Percentiles rank a stretch among this genome's conserved stretches.
phyloP scores from a whole-genome alignment of 805 yeast genomes.

The Ogataea dorogensis region DNA sequence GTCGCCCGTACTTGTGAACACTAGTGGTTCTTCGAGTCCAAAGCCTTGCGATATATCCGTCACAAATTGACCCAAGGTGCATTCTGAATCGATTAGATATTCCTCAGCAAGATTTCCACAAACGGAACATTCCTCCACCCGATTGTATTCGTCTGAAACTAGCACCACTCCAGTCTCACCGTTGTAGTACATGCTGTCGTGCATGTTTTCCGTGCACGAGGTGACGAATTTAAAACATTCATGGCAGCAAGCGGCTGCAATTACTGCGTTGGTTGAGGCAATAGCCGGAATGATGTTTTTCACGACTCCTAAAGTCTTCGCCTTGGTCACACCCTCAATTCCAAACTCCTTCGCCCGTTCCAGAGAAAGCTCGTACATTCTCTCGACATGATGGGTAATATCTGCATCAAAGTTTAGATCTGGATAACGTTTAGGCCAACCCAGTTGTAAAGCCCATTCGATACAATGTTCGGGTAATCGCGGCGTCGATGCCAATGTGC shows the following conservation, averaged over 20 bases:
- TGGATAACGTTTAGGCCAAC: constrained; percentile 60
- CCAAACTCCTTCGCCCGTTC: constrained; percentile 61
- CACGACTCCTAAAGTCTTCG: constrained; percentile 79
- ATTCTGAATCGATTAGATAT: constrained; percentile 7
- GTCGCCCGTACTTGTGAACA: constrained; percentile 25
- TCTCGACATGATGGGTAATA: constrained; percentile 58
- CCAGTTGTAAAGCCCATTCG: constrained; percentile 79
- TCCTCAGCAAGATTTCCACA: constrained; percentile 51
- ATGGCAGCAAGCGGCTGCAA: constrained; percentile 86
- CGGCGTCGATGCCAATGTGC: constrained; percentile 95
- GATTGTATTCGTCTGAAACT: constrained; percentile 64
- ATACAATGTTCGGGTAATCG: constrained; percentile 91
- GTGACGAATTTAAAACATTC: constrained; percentile 82
- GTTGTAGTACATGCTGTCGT: constrained; percentile 82
- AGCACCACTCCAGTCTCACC: constrained; percentile 80
- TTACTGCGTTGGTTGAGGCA: constrained; percentile 89
- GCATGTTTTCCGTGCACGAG: constrained; percentile 60
- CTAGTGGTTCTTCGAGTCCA: constrained; percentile 19
- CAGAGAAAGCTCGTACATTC: constrained; percentile 55
- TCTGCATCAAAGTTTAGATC: constrained; percentile 64
- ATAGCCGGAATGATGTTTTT: constrained; percentile 92
- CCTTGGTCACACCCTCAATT: constrained; percentile 73
- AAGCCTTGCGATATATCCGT: constrained; percentile 12
- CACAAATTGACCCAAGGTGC: constrained; percentile 20
- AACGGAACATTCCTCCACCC: constrained; percentile 65